Evolutionary conservation across 208 protist genomes (phyloP), one percentile per base, ranked within the genome.

Genomic region (Leishmania martiniquensis): DNA sequence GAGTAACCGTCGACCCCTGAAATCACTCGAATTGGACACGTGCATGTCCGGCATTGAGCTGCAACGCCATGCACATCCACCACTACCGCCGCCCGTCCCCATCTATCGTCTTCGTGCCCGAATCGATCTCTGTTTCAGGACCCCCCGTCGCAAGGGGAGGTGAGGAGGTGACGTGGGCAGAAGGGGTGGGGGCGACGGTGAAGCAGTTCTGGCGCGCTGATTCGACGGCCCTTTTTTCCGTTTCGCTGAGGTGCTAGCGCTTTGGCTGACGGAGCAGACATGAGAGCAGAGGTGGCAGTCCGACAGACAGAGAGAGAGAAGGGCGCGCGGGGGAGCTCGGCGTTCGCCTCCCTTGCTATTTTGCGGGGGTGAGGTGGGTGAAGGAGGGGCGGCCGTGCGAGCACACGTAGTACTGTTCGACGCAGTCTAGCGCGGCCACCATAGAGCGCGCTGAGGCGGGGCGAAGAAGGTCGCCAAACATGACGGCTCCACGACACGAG

Each of bases 401-500:
- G 68, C 93, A 96, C 39, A 91, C 44, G 57, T 90, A 87, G 76
- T 87, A 95, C 77, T 96, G 90, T 51, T 83, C 74, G 5, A 84
- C 84, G 22, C 67, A 70, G 34, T 68, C 72, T 12, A 87, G 63
- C 13, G 75, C 84, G 22, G 65, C 71, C n/a, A 92, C 82, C 17
- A 85, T 75, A 37, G 73, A 63, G 4, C 76, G 82, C 34, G 79
- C 79, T 7, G 82, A 69, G 5, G 42, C 32, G n/a, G 79, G 39
- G 29, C 65, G 78, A 13, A 96, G 72, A 9, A 55, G 29, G 57
- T 96, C 89, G 12, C 91, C 91, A 72, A 96, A 93, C 90, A 95
- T 93, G 75, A 96, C 66, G 15, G 93, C 93, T 0, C 93, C 93
- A 4, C 93, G 90, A 69, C 93, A 96, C 10, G 90, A 93, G 71